Conservation (phyloP, 352 stramenopile species). For the Phytophthora foliorum region DNA sequence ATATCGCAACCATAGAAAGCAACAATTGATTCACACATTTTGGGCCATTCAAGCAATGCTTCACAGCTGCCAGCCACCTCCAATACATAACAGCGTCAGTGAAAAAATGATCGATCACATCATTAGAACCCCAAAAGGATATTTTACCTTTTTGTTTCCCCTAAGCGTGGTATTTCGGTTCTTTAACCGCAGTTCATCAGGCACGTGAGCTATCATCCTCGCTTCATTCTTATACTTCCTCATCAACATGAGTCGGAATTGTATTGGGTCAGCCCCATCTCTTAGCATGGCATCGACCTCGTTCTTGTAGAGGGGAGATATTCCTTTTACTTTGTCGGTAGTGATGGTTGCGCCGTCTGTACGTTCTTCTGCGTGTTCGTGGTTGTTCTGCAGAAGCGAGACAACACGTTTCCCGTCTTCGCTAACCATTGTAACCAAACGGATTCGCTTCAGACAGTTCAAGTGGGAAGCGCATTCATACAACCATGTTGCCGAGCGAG, state of each 20-base stretch:
- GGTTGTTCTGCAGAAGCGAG: neutral
- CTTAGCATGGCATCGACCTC: neutral
- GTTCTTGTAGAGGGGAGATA: neutral
- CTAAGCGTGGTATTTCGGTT: no score
- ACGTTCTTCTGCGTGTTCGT: neutral
- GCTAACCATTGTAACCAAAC: neutral
- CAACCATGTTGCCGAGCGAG: neutral
- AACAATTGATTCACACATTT: no score
- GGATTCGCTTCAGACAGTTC: neutral
- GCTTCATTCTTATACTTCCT: neutral
- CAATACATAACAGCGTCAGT: no score
- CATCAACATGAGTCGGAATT: neutral
- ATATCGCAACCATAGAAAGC: no score
- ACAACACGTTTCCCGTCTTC: neutral
- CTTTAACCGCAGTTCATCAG: no score
- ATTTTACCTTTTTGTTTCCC: no score
- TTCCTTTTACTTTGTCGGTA: neutral
- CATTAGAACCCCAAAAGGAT: no score
- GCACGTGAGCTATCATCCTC: no score
- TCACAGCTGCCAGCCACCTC: no score
- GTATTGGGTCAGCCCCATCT: neutral
- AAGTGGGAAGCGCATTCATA: neutral
- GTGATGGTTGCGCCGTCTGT: neutral
- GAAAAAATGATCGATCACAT: no score
- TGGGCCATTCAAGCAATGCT: no score